Evolutionary conservation across 2,329 filamentous ascomycete genomes (phyloP).

Genomic region (Dactylella cylindrospora): DNA sequence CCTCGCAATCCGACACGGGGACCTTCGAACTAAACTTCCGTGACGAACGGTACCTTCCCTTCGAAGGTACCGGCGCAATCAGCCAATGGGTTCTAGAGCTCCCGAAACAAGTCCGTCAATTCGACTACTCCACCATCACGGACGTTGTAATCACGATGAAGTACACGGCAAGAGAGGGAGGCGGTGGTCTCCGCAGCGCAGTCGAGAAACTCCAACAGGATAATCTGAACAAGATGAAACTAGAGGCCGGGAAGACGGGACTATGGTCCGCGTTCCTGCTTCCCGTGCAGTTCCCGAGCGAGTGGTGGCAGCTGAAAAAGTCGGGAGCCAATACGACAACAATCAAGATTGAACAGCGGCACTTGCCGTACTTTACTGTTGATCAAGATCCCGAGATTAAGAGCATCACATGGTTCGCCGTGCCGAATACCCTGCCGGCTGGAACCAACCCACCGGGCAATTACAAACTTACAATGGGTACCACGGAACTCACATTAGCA

Average conservation of each 20-base stretch:
- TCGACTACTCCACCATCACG: constrained; percentile 51
- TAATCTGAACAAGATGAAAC: background rate
- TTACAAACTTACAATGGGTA: background rate
- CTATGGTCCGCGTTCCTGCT: background rate
- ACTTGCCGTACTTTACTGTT: background rate
- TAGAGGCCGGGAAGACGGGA: background rate
- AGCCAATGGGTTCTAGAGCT: constrained; percentile 50
- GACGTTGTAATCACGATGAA: constrained; percentile 51
- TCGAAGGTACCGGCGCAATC: constrained; percentile 52
- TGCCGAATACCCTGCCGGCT: background rate
- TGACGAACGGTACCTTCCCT: constrained; percentile 51
- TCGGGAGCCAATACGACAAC: background rate
- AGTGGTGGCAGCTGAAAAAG: constrained; percentile 4
- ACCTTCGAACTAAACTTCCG: constrained; percentile 51
- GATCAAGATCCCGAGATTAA: background rate
- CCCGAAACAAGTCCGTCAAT: constrained; percentile 47
- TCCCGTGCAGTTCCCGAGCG: background rate
- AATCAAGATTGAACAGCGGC: background rate
- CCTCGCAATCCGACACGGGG: constrained; percentile 49
- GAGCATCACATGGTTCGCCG: background rate
- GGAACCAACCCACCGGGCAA: background rate
- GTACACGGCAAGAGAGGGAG: constrained; percentile 52
- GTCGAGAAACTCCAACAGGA: constrained; percentile 16
- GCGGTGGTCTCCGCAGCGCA: constrained; percentile 45
- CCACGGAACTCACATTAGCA: background rate